phyloP scores from a whole-genome alignment of 371 early-diverging fungal species.

The Apophysomyces trapeziformis region DNA sequence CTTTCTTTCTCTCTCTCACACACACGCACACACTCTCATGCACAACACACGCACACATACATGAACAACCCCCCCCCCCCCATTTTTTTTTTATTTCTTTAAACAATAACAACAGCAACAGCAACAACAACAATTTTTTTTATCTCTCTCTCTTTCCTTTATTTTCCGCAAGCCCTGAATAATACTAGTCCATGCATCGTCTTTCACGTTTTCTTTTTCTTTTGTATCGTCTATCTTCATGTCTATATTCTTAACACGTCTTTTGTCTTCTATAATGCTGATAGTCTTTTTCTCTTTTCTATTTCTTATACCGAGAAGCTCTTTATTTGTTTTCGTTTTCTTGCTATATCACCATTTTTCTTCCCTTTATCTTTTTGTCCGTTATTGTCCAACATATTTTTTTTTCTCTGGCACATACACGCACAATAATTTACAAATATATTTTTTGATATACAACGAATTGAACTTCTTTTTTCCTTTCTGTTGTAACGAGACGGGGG shows the following conservation, averaged over 20 bases:
- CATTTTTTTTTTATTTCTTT: not conserved
- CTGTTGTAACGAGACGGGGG: too few relatives aligned
- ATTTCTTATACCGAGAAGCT: not conserved
- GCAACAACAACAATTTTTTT: too few relatives aligned
- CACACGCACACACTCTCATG: not conserved
- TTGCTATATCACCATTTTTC: not conserved
- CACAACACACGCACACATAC: too few relatives aligned
- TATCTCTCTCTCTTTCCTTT: too few relatives aligned
- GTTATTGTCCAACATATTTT: not conserved
- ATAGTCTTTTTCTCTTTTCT: not conserved
- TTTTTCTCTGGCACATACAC: not conserved
- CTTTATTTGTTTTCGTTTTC: not conserved
- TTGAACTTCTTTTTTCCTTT: not conserved
- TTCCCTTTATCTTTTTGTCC: not conserved
- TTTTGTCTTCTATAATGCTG: not conserved
- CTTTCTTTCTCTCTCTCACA: not conserved
- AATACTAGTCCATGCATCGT: too few relatives aligned
- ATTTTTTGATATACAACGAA: slow-evolving; percentile 9
- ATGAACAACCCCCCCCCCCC: not conserved
- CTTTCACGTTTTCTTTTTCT: too few relatives aligned
- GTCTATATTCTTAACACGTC: not conserved
- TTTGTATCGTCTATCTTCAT: too few relatives aligned
- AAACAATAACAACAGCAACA: too few relatives aligned
- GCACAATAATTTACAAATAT: not conserved
- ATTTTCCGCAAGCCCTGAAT: too few relatives aligned